A percentile compares a stretch with the other conserved stretches of the same genome.
phyloP scores from a whole-genome alignment of 2,329 filamentous ascomycete genomes.

The Chlorencoelia australis region DNA sequence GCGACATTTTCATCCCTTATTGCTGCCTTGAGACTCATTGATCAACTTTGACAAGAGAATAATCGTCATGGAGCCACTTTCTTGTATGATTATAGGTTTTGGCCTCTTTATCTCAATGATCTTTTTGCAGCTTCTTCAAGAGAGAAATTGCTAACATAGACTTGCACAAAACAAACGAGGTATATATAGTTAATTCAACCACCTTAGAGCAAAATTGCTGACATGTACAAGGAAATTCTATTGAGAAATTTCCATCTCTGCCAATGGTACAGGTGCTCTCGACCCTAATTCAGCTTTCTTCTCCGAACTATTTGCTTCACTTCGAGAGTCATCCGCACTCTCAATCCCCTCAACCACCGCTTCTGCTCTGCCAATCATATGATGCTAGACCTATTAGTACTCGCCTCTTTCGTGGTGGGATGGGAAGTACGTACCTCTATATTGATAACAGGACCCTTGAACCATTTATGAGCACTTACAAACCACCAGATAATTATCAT shows the following conservation, averaged over 20 bases:
- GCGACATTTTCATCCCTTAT: no score
- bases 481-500: conserved; percentile 48
- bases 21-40: no score
- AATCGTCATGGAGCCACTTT: conserved; percentile 4
- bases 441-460: conserved; percentile 56
- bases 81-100: conserved; percentile 7
- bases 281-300: conserved; percentile 12
- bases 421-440: conserved; percentile 31
- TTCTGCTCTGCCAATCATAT: conserved; percentile 23
- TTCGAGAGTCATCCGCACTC: no score
- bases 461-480: conserved; percentile 52
- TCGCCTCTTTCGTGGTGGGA: conserved; percentile 7
- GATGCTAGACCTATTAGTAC: conserved; percentile 15
- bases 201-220: no score
- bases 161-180: no score
- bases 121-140: conserved; percentile 5
- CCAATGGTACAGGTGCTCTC: neutral
- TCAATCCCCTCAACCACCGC: conserved; percentile 16
- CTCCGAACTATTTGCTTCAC: conserved; percentile 14
- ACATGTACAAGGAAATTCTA: no score
- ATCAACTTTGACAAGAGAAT: neutral
- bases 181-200: no score
- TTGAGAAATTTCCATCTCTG: neutral
- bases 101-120: conserved; percentile 7
- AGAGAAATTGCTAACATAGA: conserved; percentile 4